phyloP scores from a whole-genome alignment of 495 filamentous ascomycete species.

The Margaritispora aquatica region DNA sequence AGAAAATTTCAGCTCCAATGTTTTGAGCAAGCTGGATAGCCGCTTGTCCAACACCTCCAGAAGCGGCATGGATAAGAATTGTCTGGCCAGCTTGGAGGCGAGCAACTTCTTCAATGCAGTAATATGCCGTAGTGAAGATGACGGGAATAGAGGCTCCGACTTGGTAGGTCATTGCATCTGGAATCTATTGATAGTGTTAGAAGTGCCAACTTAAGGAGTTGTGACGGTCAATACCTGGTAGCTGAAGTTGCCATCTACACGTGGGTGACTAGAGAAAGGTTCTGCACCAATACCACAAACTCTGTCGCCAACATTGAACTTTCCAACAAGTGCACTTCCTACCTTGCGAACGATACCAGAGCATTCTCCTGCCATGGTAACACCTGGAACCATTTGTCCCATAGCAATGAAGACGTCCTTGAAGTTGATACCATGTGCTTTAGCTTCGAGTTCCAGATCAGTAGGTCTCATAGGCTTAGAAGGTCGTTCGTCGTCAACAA shows the following conservation, averaged over 20 bases:
- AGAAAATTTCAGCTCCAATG: conserved; percentile 60
- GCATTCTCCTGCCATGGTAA: conserved; percentile 1
- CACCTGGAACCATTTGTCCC: conserved; percentile 15
- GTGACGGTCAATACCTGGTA: too few relatives aligned
- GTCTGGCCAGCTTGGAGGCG: conserved; percentile 62
- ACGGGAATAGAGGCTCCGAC: conserved; percentile 38
- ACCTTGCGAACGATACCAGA: neutral
- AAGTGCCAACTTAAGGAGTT: too few relatives aligned
- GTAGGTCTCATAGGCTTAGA: neutral
- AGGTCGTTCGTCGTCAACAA: conserved; percentile 22
- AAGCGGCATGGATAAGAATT: conserved; percentile 86
- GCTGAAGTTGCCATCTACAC: conserved; percentile 25
- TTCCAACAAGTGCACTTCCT: conserved; percentile 1
- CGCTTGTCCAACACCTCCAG: conserved; percentile 77
- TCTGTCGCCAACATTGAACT: conserved; percentile 26
- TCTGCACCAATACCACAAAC: conserved; percentile 29
- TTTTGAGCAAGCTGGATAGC: conserved; percentile 66
- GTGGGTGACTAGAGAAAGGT: conserved; percentile 35
- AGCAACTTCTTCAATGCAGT: conserved; percentile 43
- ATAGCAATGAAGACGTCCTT: conserved; percentile 34
- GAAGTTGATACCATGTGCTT: conserved; percentile 35
- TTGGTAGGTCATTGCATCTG: conserved; percentile 27
- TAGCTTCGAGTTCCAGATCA: conserved; percentile 31
- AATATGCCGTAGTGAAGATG: conserved; percentile 51
- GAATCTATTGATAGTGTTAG: conserved; percentile 24